Base-by-base conservation (phyloP, 2,329 filamentous ascomycete genomes). In the Teratosphaeria epicoccoides region DNA sequence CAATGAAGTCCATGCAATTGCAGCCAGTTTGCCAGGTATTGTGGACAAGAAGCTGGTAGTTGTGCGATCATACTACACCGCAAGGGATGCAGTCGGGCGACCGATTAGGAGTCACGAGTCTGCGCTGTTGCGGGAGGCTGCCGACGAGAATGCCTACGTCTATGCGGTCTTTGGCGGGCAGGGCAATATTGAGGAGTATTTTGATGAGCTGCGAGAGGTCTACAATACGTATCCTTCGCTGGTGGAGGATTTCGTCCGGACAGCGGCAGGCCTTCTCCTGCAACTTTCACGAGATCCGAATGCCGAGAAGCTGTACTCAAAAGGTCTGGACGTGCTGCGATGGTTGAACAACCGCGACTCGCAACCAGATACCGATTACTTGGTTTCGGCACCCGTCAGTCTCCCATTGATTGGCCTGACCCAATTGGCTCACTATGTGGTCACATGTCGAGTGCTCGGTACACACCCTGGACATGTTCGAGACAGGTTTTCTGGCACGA, bases 151-250 rank as follows among this genome's bases (percentile, higher is more conserved):
- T 51, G 90, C 90, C 50, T 84, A 82, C 62, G 81, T 98, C 54
- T 98, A 95, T 75, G 90, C 84, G 59, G 89, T 98, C 56, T 95
- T 97, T 61, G 93, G 93, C 54, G 93, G 93, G 6, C 93, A 98
- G 70, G 93, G 93, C 62, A 98, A 98, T 71, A 97, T 98, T 58
- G 91, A 98, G 72, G 94, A 98, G 73, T 98, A 98, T 73, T 98
- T 98, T 65, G 91, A 98, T 61, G 93, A 98, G 75, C 80, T 98
- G 56, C 84, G 93, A 52, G 86, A 95, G 69, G 81, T 97, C 53
- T 91, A 91, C 75, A 83, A 78, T 63, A 95, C 90, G 54, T 98
- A 98, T 72, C 85, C 87, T 11, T 86, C 86, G 24, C 94, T 98
- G 60, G 82, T 96, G 4, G 85, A 88, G 60, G 88, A 94, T 59